Base-by-base conservation (phyloP, 306 rosid genomes). In the Sophora flavescens region DNA sequence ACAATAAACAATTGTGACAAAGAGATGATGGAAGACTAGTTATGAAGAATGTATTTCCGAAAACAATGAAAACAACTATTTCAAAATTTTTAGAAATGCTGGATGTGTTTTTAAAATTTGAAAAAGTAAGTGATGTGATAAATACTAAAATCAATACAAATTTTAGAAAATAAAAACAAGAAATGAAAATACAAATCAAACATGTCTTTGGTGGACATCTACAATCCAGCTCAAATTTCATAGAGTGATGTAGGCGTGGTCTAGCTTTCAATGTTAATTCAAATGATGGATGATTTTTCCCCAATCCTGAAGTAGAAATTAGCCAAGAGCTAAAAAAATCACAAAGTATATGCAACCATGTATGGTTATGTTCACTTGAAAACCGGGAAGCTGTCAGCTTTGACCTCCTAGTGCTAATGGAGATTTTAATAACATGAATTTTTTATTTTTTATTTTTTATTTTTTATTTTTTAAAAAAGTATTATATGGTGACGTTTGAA, bases 211-310 rank as follows among this genome's bases (percentile, higher is more conserved):
- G n/a, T n/a, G n/a, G n/a, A n/a, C n/a, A n/a, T n/a, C n/a, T n/a
- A 22, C 57, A 14, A 30, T 54, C 54, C 71, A 60, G 35, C 74
- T 68, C 59, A 68, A 80, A 68, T 68, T 81, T 80, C 75, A 54
- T n/a, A 62, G 6, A 32, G 83, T 81, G 47, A 45, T n/a, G 62
- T 59, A 67, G 70, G 58, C 30, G 45, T 61, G 35, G 66, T 16
- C 81, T 66, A 58, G 56, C 70, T 77, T 68, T 80, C 77, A 72
- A 44, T 35, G 74, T 54, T 76, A 76, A 52, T 59, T 54, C 22
- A 59, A 76, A 69, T 56, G 68, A 65, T 64, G 26, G 14, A 68
- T 74, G 10, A 74, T 39, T 47, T 54, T 18, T 32, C 45, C 35
- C 30, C 7, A 66, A 13, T 56, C 67, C 54, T 59, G 51, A 65